Evolutionary conservation across 306 rosid species (phyloP).

Genomic region (Lupinus albus): DNA sequence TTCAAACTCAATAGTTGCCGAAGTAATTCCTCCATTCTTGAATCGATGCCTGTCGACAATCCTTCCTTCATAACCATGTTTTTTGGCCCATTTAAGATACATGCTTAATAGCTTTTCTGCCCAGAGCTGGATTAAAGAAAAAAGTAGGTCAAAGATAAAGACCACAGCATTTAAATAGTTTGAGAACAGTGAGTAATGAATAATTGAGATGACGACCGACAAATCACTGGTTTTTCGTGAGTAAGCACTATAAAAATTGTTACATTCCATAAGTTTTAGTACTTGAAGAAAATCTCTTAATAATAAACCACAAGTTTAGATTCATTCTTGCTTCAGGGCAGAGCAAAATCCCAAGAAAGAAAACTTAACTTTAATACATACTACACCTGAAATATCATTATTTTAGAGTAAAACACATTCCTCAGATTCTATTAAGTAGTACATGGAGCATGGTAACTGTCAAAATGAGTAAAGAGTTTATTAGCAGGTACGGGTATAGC

Average conservation of each 20-base stretch:
- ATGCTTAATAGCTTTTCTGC: slow-evolving; percentile 66
- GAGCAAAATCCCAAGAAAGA: slow-evolving; percentile 7
- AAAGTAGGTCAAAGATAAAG: slow-evolving; percentile 40
- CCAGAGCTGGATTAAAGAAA: slow-evolving; percentile 65
- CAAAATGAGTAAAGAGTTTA: neutral
- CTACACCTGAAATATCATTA: neutral
- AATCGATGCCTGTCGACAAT: slow-evolving; percentile 58
- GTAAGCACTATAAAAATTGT: neutral
- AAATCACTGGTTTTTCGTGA: slow-evolving; percentile 18
- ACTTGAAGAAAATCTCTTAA: slow-evolving; percentile 7
- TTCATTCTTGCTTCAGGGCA: slow-evolving; percentile 25
- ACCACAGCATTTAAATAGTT: slow-evolving; percentile 28
- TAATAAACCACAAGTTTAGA: neutral
- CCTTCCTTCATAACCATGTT: slow-evolving; percentile 70
- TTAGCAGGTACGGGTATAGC: too few relatives aligned
- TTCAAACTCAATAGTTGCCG: slow-evolving; percentile 75
- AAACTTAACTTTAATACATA: neutral
- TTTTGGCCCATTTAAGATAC: slow-evolving; percentile 79
- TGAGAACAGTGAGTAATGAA: slow-evolving; percentile 28
- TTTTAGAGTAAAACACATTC: neutral
- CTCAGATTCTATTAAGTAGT: neutral
- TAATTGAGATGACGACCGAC: slow-evolving; percentile 26
- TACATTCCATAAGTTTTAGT: slow-evolving; percentile 11
- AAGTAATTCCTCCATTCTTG: slow-evolving; percentile 61
- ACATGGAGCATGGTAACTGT: neutral